Evolutionary conservation across 2,329 filamentous ascomycete species (phyloP), one percentile per base, ranked within the genome.

Genomic region (Paecilomyces sp.): DNA sequence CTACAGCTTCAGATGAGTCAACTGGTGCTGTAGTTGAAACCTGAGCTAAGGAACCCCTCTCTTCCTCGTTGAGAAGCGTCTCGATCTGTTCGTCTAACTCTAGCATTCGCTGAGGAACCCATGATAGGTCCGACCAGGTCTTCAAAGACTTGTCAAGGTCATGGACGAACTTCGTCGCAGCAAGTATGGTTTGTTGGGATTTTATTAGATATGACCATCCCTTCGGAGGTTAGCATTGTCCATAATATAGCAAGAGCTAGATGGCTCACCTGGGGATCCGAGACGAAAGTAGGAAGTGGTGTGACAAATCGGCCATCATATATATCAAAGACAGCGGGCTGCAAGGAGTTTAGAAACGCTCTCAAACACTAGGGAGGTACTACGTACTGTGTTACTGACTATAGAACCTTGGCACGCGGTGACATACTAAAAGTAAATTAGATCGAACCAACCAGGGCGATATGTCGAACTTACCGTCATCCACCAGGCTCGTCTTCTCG

Each of bases 371-470:
- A 9, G 22, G 8, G n/a, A 24, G 22, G 25, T 22, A 24, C 36
- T 18, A 62, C 72, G 62, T 73, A 80, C 78, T 62, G 75, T 77
- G 58, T 79, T 81, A 68, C 78, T 81, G 24, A 83, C 79, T 57
- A 83, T 81, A 1, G 79, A 77, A 11, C 75, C 78, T 65, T 84
- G 81, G 51, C 79, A 81, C 4, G 78, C 77, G 60, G 75, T 79
- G 15, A 81, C 75, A 60, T 83, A 83, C 71, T 80, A 30, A 2
- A 8, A 25, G 25, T 34, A 54, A 3, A 61, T 66, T 52, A 61
- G 51, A 55, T 22, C 36, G 25, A 5, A 12, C 24, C 12, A 2
- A 56, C 11, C 5, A 33, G 22, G 22, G 12, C 31, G 15, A 25
- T 33, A 3, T 5, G 15, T n/a, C 51, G 12, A 52, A 58, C 58